Conservation (phyloP, 371 early-diverging fungal genomes). For the Apophysomyces ossiformis region DNA sequence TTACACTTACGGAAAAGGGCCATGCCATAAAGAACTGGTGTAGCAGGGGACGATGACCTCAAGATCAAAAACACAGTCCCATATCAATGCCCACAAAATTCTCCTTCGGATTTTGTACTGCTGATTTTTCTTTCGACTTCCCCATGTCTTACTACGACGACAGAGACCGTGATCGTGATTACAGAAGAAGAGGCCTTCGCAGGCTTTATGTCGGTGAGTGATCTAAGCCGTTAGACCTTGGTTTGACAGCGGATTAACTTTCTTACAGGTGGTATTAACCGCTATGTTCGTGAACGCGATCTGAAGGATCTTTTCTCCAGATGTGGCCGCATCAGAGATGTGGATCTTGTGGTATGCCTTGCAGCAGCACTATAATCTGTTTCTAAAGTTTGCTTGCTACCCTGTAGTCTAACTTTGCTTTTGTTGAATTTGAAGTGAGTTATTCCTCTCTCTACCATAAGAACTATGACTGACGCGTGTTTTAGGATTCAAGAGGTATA, state of each 20-base stretch:
- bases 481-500: constrained; percentile 32
- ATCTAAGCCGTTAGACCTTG: not conserved
- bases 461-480: constrained; percentile 12
- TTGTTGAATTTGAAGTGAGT: constrained; percentile 63
- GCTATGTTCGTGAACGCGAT: constrained; percentile 44
- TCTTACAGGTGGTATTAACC: constrained; percentile 37
- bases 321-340: constrained; percentile 37
- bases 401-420: constrained; percentile 54
- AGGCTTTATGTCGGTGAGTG: constrained; percentile 49
- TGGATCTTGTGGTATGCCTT: constrained; percentile 28
- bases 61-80: constrained; percentile 6
- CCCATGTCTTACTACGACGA: constrained; percentile 16
- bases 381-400: constrained; percentile 36
- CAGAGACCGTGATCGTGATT: constrained; percentile 25
- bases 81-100: not conserved
- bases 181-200: constrained; percentile 32
- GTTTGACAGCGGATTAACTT: not conserved
- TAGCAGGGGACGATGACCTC: not conserved
- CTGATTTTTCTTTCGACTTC: constrained; percentile 1
- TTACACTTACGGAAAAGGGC: too few relatives aligned
- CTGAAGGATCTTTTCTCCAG: constrained; percentile 40
- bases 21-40: too few relatives aligned
- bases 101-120: not conserved
- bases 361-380: not conserved
- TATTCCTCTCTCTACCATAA: not conserved